phyloP scores from a whole-genome alignment of 768 basidiomycete species.

The Dacryopinax spathularia region DNA sequence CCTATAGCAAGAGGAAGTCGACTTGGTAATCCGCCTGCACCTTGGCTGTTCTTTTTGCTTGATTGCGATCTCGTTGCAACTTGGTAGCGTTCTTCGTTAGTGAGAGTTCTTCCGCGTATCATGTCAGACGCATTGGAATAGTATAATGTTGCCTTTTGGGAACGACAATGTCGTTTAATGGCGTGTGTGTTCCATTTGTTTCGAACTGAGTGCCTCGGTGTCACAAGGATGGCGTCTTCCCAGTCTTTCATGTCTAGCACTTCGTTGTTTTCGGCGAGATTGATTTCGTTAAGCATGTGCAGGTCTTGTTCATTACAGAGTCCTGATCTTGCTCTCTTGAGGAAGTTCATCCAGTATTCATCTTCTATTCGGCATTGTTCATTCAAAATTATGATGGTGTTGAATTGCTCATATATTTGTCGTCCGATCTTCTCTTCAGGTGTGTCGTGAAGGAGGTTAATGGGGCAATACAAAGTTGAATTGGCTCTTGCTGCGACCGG shows the following conservation, averaged over 20 bases:
- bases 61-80: background rate
- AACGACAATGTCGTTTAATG: background rate
- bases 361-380: conserved; percentile 27
- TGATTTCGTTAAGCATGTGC: conserved; percentile 17
- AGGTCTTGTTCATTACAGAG: conserved; percentile 18
- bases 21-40: background rate
- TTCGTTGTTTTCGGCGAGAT: too few species aligned
- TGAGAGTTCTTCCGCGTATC: background rate
- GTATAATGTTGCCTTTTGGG: background rate
- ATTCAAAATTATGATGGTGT: conserved; percentile 25
- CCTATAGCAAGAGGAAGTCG: conserved; percentile 20
- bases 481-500: too few species aligned
- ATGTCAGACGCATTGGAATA: background rate
- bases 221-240: conserved; percentile 3
- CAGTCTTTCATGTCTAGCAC: too few species aligned
- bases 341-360: conserved; percentile 21
- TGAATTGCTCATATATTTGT: conserved; percentile 21
- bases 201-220: conserved; percentile 5
- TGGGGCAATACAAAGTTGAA: too few species aligned
- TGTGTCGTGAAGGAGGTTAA: background rate
- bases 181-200: conserved; percentile 4
- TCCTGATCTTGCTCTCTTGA: conserved; percentile 20
- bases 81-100: background rate
- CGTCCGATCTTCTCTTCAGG: conserved; percentile 14
- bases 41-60: background rate